A percentile compares a stretch with the other conserved stretches of the same genome.
These are phyloP conservation scores for Monosporascus sp. DNA, from an alignment of 2,329 filamentous ascomycete genomes.

Conservation along the genomic window DNA sequence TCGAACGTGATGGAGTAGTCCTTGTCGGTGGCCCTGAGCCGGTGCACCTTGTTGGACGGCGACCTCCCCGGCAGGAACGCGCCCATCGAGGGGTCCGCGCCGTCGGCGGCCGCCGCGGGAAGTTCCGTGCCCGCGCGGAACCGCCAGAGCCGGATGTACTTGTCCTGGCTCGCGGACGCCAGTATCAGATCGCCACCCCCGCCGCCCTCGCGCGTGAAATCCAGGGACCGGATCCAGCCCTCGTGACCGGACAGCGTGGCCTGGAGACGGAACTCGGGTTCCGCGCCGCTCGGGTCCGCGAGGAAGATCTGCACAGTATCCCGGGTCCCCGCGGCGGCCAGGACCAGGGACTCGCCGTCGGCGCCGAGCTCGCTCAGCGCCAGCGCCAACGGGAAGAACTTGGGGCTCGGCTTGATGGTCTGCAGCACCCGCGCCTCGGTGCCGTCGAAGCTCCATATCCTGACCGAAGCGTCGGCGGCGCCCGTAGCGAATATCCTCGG, in stretches of 20 bases:
- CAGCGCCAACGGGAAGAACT: slow-evolving; percentile 76
- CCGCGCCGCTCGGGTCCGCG: slow-evolving; percentile 36
- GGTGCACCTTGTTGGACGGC: slow-evolving; percentile 84
- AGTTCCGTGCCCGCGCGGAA: slow-evolving; percentile 66
- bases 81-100: slow-evolving; percentile 52
- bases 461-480: slow-evolving; percentile 69
- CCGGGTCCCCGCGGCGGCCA: slow-evolving; percentile 83
- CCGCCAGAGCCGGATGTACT: slow-evolving; percentile 92
- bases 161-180: slow-evolving; percentile 93
- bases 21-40: slow-evolving; percentile 54
- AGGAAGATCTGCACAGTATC: slow-evolving; percentile 77
- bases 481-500: slow-evolving; percentile 63
- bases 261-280: slow-evolving; percentile 58
- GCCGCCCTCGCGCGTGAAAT: slow-evolving; percentile 62
- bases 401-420: slow-evolving; percentile 67
- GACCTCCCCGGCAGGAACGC: slow-evolving; percentile 62
- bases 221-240: slow-evolving; percentile 86
- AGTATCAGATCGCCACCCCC: slow-evolving; percentile 65
- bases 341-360: slow-evolving; percentile 49
- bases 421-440: slow-evolving; percentile 54
- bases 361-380: slow-evolving; percentile 59
- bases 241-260: slow-evolving; percentile 85
- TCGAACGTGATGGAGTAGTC: slow-evolving; percentile 88
- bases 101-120: slow-evolving; percentile 48
- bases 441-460: slow-evolving; percentile 61